These are phyloP conservation scores for Yamadazyma buinensis DNA, from an alignment of 1,139 yeast species.

Conservation along the genomic window DNA sequence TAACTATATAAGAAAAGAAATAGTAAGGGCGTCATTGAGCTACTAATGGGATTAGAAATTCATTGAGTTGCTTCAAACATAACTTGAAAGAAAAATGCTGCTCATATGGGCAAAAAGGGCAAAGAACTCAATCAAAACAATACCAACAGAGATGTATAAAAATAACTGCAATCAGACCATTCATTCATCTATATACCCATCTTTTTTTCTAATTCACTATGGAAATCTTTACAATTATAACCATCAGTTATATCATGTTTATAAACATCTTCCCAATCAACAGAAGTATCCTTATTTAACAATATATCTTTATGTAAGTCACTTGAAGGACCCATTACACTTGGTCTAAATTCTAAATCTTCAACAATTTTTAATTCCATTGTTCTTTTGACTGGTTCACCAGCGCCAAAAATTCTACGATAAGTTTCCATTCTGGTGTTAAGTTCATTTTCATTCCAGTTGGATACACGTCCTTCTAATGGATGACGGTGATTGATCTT, in stretches of 20 bases:
- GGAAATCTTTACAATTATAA: slow-evolving; percentile 48
- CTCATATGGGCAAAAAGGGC: too few relatives aligned
- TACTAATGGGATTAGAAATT: too few relatives aligned
- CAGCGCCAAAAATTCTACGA: slow-evolving; percentile 85
- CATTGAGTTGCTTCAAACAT: too few relatives aligned
- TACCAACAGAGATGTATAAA: too few relatives aligned
- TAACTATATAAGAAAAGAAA: too few relatives aligned
- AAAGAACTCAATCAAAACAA: too few relatives aligned
- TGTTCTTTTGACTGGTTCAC: slow-evolving; percentile 86
- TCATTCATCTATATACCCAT: slow-evolving; percentile 37
- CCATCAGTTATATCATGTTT: slow-evolving; percentile 47
- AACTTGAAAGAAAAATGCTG: too few relatives aligned
- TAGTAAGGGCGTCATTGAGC: too few relatives aligned
- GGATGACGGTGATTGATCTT: slow-evolving; percentile 85
- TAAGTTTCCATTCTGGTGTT: slow-evolving; percentile 71
- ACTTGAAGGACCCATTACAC: slow-evolving; percentile 50
- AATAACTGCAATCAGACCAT: too few relatives aligned
- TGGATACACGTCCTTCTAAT: slow-evolving; percentile 64
- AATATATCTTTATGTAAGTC: slow-evolving; percentile 75
- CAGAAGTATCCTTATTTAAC: slow-evolving; percentile 64
- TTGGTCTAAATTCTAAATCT: slow-evolving; percentile 70
- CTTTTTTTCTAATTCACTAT: slow-evolving; percentile 65
- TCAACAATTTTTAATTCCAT: slow-evolving; percentile 82
- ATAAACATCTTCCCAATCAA: slow-evolving; percentile 96
- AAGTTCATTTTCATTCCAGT: slow-evolving; percentile 80